These are phyloP conservation scores for Leccinum longicurvipes DNA, from an alignment of 768 basidiomycete genomes.

Conservation along the genomic window DNA sequence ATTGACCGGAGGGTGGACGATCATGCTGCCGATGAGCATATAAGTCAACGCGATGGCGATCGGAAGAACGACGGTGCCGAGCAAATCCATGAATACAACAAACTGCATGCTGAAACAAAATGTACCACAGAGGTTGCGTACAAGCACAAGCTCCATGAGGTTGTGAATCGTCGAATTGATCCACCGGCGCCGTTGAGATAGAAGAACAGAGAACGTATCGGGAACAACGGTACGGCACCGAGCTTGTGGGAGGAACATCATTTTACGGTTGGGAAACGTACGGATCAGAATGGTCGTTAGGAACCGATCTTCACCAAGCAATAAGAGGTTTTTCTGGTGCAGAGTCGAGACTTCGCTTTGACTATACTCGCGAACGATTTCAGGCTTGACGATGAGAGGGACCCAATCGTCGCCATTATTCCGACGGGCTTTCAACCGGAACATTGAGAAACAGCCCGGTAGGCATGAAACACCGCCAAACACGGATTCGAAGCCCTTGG, in stretches of 20 bases:
- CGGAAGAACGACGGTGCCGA: conserved; percentile 89
- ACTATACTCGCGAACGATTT: conserved; percentile 96
- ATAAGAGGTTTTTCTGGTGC: conserved; percentile 95
- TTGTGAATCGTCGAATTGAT: conserved; percentile 99
- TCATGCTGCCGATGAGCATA: conserved; percentile 78
- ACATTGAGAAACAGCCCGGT: conserved; percentile 99
- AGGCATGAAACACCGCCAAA: conserved; percentile 99
- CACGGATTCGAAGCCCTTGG: conserved; percentile 98
- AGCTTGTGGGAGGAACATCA: conserved; percentile 99
- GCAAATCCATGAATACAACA: conserved; percentile 95
- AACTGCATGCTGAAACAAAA: conserved; percentile 99
- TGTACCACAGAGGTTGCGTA: conserved; percentile 95
- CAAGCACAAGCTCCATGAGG: conserved; percentile 96
- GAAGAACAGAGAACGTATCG: conserved; percentile 87
- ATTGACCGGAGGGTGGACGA: conserved; percentile 71
- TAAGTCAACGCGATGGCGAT: conserved; percentile 92
- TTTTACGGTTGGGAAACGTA: conserved; percentile 97
- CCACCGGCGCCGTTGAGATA: conserved; percentile 98
- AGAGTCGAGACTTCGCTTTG: conserved; percentile 91
- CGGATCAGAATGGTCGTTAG: conserved; percentile 93
- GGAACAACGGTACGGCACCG: conserved; percentile 93
- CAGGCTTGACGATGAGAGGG: conserved; percentile 93
- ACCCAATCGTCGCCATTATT: conserved; percentile 92
- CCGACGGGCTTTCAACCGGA: conserved; percentile 92
- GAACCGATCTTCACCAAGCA: conserved; percentile 98